phyloP scores from a whole-genome alignment of 352 stramenopile genomes.

The Phytophthora aleatoria region DNA sequence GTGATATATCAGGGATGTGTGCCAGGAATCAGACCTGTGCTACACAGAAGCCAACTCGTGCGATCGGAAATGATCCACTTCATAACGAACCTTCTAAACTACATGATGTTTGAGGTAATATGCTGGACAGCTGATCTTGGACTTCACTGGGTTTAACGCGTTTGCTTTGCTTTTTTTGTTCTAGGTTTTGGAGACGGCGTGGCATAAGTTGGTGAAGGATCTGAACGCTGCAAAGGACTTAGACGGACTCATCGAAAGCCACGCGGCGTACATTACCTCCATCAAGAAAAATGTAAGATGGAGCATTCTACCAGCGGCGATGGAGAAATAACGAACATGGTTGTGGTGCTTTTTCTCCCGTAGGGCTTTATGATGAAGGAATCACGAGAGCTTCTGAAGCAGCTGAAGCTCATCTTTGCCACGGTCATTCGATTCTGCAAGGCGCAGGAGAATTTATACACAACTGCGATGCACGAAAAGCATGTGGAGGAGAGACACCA shows the following conservation, averaged over 20 bases:
- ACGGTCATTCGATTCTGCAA: slow-evolving; percentile 88
- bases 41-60: slow-evolving; percentile 95
- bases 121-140: not conserved
- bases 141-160: not conserved
- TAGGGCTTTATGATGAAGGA: slow-evolving; percentile 88
- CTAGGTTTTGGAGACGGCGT: slow-evolving; percentile 92
- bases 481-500: slow-evolving; percentile 62
- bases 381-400: slow-evolving; percentile 68
- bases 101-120: slow-evolving; percentile 97
- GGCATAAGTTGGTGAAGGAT: slow-evolving; percentile 91
- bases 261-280: slow-evolving; percentile 94
- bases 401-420: slow-evolving; percentile 83
- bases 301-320: not conserved
- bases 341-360: not conserved
- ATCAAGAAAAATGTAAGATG: slow-evolving; percentile 90
- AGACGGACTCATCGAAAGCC: slow-evolving; percentile 95
- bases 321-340: slow-evolving; percentile 9
- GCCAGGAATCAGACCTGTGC: slow-evolving; percentile 59
- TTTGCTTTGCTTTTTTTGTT: slow-evolving; percentile 2
- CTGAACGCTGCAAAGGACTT: slow-evolving; percentile 92
- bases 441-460: slow-evolving; percentile 83
- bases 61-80: slow-evolving; percentile 99
- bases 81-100: slow-evolving; percentile 97
- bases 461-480: slow-evolving; percentile 70
- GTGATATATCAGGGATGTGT: slow-evolving; percentile 54